A percentile compares a stretch with the other conserved stretches of the same genome.
Evolutionary conservation across 805 yeast species (phyloP).

Genomic region (Cyberlindnera misumaiensis): DNA sequence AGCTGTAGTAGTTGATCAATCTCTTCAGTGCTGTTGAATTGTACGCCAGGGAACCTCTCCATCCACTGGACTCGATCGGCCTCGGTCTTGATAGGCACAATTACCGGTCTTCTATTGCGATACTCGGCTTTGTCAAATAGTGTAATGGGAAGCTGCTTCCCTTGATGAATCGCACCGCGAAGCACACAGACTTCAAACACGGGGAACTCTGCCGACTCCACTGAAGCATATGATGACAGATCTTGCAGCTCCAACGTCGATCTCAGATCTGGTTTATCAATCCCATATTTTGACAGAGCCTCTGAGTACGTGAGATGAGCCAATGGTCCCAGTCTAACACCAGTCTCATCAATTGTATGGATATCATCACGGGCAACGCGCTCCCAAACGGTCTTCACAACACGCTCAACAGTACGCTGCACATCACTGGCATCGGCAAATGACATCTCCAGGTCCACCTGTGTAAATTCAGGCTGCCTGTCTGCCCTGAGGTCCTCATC

Average conservation of each 20-base stretch:
- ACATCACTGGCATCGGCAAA: slow-evolving; percentile 69
- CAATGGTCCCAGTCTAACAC: slow-evolving; percentile 21
- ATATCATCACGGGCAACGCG: slow-evolving; percentile 31
- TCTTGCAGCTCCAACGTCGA: slow-evolving; percentile 36
- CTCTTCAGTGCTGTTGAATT: slow-evolving; percentile 25
- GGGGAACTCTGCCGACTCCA: slow-evolving; percentile 43
- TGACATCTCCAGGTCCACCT: slow-evolving; percentile 91
- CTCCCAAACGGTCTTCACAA: slow-evolving; percentile 52
- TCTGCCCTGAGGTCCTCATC: slow-evolving; percentile 94
- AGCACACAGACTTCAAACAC: slow-evolving; percentile 71
- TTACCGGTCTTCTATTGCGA: slow-evolving; percentile 49
- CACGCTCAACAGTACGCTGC: slow-evolving; percentile 50
- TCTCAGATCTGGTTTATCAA: slow-evolving; percentile 91
- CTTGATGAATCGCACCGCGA: slow-evolving; percentile 36
- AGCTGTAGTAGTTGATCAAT: slow-evolving; percentile 34
- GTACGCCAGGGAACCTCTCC: slow-evolving; percentile 24
- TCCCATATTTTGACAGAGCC: slow-evolving; percentile 71
- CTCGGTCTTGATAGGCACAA: slow-evolving; percentile 42
- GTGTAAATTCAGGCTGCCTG: slow-evolving; percentile 97
- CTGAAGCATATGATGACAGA: slow-evolving; percentile 21
- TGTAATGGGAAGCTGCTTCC: slow-evolving; percentile 27
- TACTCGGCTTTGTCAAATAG: slow-evolving; percentile 40
- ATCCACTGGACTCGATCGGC: slow-evolving; percentile 39
- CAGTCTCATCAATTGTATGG: slow-evolving; percentile 13
- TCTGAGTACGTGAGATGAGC: slow-evolving; percentile 54